These are phyloP conservation scores for Diaporthe humulicola DNA, from an alignment of 2,329 filamentous ascomycete genomes.

Conservation along the genomic window DNA sequence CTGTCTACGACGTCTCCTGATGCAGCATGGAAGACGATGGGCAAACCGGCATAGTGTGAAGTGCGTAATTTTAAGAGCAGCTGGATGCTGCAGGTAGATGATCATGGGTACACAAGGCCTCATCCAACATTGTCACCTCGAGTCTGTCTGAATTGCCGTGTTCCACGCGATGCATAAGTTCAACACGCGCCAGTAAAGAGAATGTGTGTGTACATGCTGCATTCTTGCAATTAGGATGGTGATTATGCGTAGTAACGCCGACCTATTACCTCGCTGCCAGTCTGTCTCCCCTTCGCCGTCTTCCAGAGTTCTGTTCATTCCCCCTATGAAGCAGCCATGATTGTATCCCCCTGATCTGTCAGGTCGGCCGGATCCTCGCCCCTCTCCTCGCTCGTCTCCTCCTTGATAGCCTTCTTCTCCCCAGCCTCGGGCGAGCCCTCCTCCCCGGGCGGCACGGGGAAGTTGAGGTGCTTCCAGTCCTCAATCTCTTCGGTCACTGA, in stretches of 20 bases:
- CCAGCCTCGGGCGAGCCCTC: slow-evolving; percentile 42
- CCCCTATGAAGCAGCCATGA: slow-evolving; percentile 36
- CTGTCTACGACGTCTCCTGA: neutral
- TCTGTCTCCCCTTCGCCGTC: neutral
- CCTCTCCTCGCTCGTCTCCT: slow-evolving; percentile 47
- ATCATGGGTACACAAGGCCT: neutral
- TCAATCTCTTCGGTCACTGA: slow-evolving; percentile 96
- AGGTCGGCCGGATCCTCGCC: slow-evolving; percentile 39
- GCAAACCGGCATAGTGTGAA: neutral
- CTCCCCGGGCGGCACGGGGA: slow-evolving; percentile 61
- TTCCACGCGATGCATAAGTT: neutral
- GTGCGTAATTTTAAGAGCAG: neutral
- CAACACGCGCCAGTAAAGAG: neutral
- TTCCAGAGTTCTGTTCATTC: neutral
- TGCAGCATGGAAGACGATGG: neutral
- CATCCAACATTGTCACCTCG: neutral
- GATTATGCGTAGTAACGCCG: neutral
- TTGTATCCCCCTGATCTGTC: slow-evolving; percentile 39
- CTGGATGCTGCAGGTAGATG: neutral
- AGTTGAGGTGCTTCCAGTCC: slow-evolving; percentile 91
- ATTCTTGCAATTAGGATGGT: neutral
- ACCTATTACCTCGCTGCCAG: neutral
- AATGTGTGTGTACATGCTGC: neutral
- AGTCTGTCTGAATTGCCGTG: neutral
- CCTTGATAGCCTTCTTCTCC: slow-evolving; percentile 49